These are phyloP conservation scores for Coemansia sp. DNA, from an alignment of 192 early-diverging fungal genomes.

Conservation along the genomic window DNA sequence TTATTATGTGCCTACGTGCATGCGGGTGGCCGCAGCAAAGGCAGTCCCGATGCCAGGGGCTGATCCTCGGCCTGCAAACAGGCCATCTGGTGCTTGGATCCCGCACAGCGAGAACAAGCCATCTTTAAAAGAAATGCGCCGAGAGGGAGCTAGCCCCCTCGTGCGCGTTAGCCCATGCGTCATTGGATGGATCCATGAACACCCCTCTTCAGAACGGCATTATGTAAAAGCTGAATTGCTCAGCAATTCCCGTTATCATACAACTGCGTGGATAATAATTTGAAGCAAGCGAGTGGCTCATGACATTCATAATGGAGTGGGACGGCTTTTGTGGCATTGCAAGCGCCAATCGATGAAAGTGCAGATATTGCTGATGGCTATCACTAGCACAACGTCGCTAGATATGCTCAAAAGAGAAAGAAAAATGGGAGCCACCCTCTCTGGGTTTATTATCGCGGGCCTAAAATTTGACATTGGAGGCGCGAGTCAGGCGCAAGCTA, in stretches of 20 bases:
- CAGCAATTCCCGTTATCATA: not conserved
- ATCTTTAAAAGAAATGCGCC: not conserved
- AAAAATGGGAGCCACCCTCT: not conserved
- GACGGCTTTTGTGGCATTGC: conserved; percentile 12
- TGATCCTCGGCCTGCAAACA: not conserved
- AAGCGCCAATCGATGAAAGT: conserved; percentile 33
- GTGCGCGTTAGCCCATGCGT: not conserved
- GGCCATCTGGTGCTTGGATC: not conserved
- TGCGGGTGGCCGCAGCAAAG: not conserved
- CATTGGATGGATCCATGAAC: not conserved
- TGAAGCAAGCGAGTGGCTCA: not conserved
- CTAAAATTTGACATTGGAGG: not conserved
- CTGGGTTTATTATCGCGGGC: not conserved
- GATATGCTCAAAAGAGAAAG: not conserved
- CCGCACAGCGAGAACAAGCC: not conserved
- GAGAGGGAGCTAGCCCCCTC: not conserved
- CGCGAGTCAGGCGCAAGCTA: not conserved
- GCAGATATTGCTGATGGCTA: conserved; percentile 44
- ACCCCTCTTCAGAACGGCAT: not conserved
- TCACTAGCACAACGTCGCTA: conserved; percentile 1
- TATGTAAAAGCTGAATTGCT: not conserved
- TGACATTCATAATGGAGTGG: not conserved
- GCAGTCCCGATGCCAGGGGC: conserved; percentile 3
- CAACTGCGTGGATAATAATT: not conserved
- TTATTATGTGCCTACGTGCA: not conserved